Evolutionary conservation across 148 eudicot species (phyloP).

Genomic region (Pharnaceum exiguum): DNA sequence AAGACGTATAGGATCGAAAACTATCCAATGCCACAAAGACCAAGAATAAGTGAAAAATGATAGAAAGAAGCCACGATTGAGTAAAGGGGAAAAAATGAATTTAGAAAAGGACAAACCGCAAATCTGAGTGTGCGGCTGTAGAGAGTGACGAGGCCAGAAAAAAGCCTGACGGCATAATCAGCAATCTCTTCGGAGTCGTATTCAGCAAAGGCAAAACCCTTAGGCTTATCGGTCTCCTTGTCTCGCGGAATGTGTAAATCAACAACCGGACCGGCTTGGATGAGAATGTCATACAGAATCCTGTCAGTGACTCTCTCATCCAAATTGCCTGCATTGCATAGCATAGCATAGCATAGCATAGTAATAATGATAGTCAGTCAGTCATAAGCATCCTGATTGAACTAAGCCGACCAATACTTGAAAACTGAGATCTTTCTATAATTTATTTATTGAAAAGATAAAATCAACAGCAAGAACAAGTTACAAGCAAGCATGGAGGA

Average conservation of each 20-base stretch:
- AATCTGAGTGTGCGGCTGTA: conserved; percentile 78
- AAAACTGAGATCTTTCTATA: too few species aligned
- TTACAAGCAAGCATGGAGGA: not conserved
- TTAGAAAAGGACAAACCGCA: conserved; percentile 41
- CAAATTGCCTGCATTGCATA: conserved; percentile 53
- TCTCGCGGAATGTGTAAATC: conserved; percentile 85
- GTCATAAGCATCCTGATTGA: too few species aligned
- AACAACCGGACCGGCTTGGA: conserved; percentile 88
- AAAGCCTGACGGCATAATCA: conserved; percentile 83
- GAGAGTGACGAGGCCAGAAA: conserved; percentile 84
- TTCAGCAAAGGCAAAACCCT: conserved; percentile 91
- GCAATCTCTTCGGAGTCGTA: conserved; percentile 88
- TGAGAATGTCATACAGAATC: conserved; percentile 87
- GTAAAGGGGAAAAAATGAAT: not conserved
- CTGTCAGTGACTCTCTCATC: conserved; percentile 89
- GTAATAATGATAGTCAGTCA: not conserved
- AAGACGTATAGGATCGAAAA: not conserved
- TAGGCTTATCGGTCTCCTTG: conserved; percentile 79
- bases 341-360: not conserved
- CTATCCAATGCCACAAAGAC: not conserved
- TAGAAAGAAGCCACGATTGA: not conserved
- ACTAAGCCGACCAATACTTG: too few species aligned
- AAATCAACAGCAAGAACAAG: not conserved
- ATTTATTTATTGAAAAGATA: not conserved
- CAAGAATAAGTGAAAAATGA: not conserved